Evolutionary conservation across 1,284 basidiomycete species (phyloP).

Genomic region (Ustilago tritici): DNA sequence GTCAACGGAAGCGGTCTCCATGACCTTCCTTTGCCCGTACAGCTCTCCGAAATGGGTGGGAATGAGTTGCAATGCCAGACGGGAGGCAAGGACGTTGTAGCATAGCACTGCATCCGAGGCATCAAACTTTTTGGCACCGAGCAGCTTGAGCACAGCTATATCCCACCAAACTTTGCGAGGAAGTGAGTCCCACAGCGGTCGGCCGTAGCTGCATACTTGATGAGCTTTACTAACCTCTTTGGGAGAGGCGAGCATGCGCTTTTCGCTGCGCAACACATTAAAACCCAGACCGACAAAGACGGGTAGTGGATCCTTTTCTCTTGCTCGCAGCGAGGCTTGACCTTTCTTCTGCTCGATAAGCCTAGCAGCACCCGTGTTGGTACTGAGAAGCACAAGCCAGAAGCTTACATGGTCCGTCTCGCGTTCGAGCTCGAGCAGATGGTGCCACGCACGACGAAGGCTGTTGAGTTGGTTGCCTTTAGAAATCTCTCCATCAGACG

Average conservation of each 20-base stretch:
- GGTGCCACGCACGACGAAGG: conserved; percentile 23
- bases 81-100: conserved; percentile 18
- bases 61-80: conserved; percentile 10
- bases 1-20: conserved; percentile 4
- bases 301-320: neutral
- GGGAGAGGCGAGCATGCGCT: neutral
- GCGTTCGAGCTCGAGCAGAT: neutral
- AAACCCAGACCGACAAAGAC: conserved; percentile 17
- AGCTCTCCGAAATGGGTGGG: neutral
- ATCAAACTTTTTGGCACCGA: neutral
- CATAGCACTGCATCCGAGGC: neutral
- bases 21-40: neutral
- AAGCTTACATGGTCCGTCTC: neutral
- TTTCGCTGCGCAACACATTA: conserved; percentile 10
- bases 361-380: conserved; percentile 20
- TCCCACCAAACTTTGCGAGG: conserved; percentile 1
- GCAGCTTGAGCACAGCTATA: neutral
- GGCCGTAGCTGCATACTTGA: conserved; percentile 23
- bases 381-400: conserved; percentile 30
- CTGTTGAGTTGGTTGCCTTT: neutral
- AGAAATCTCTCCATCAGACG: neutral
- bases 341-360: neutral
- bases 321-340: neutral
- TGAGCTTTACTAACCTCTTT: neutral
- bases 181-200: conserved; percentile 24